Evolutionary conservation across 2,329 filamentous ascomycete genomes (phyloP), one percentile per base, ranked within the genome.

Genomic region (Gnomoniopsis smithogilvyi): DNA sequence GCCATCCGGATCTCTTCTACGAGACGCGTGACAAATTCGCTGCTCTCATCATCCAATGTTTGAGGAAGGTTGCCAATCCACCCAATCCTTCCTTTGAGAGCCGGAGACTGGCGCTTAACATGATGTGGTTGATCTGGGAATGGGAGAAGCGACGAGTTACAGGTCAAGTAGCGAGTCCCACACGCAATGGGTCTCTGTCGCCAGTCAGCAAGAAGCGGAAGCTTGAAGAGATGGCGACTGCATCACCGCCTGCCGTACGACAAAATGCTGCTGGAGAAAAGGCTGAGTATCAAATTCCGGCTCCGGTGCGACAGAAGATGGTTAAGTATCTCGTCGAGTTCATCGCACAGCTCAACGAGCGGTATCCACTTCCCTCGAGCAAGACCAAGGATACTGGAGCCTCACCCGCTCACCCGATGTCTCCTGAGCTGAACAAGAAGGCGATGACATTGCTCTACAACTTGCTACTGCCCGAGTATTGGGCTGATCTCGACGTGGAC

Each of bases 261-360:
- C 77, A 79, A 62, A 71, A 70, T 38, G 74, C 76, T 12, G 72
- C 76, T 8, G 70, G 73, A 26, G 86, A 87, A 51, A 80, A 80
- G 61, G 73, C 76, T 0, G 90, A 92, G 58, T 93, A 90, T 65
- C 79, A 83, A 62, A 87, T 94, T 26, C 84, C 89, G 10, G 71
- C 82, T 0, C 72, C 83, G 1, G 85, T 90, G 56, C 85, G 93
- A 21, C 83, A 87, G 47, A 89, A 92, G 72, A 89, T 99, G 78
- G 83, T 97, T 51, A 97, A 96, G 73, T 99, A 98, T 69, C 83
- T 99, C 34, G 90, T 98, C 33, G 91, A 95, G 62, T 98, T 98
- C 73, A 96, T 98, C 66, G 93, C 92, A 1, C 90, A 92, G 53
- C 80, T 97, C 22, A 89, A 90, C 19, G 95, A 98, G 73, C 86